Base-by-base conservation (phyloP, 805 yeast species). In the Maudiozyma serrabonitensis region DNA sequence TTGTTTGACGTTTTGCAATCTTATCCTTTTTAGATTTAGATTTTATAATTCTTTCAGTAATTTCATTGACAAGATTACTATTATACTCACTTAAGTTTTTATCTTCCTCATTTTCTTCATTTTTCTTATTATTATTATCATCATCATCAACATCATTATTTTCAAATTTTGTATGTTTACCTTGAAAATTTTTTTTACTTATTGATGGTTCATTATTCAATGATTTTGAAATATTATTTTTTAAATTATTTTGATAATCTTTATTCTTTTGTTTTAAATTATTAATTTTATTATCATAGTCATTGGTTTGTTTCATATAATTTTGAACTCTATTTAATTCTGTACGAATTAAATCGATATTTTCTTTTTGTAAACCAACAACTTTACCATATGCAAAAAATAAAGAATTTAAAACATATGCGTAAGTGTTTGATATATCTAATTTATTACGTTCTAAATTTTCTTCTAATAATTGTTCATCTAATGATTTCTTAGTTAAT, bases 321-420 rank as follows among this genome's bases (percentile, higher is more conserved):
- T 72, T 59, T 61, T 83, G 84, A 40, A 86, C 82, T 52, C 89
- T 71, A 7, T 70, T 72, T 47, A 87, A 68, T 58, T 85, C 95
- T 31, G 68, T 68, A 81, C 82, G 79, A 19, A 88, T 76, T 2
- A 83, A 81, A 6, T 52, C 40, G 49, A 58, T 46, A 28, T 64
- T 63, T 39, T 58, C 61, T 16, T 32, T 35, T 12, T 23, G 19
- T 28, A 54, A 55, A 23, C 53, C 51, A 18, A 56, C 46, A 9
- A 65, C 49, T 46, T 65, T 65, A 60, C 59, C 57, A 45, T 59
- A 58, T 1, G 62, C 52, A 46, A 64, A 65, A 50, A 63, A 51
- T 41, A 65, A 47, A 0, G 68, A 63, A 39, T 64, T 59, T 45
- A 65, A 50, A 1, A 62, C 52, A 47, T 65, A 65, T 2, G 62